Percentiles rank a stretch among this genome's conserved stretches.
Evolutionary conservation across 2,329 filamentous ascomycete species (phyloP).

Genomic region (Aspergillus fumigatus): DNA sequence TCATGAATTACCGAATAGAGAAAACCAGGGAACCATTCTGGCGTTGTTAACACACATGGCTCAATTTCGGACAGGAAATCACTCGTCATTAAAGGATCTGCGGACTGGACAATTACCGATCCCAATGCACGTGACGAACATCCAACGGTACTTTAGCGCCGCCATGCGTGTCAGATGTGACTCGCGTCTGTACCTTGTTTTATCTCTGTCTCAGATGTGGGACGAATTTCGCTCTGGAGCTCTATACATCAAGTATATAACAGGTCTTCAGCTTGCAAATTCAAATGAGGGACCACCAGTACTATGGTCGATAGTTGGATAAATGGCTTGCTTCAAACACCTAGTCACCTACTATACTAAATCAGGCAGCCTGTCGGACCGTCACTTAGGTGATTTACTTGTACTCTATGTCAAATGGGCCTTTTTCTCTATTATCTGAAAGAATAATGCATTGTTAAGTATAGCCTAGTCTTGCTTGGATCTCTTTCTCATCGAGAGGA

Average conservation of each 20-base stretch:
- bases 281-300: background rate
- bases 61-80: background rate
- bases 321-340: no score
- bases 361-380: background rate
- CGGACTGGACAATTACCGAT: background rate
- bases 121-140: background rate
- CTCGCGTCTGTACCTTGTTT: background rate
- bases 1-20: background rate
- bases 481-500: conserved; percentile 35
- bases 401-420: background rate
- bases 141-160: background rate
- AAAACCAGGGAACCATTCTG: conserved; percentile 5
- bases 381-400: background rate
- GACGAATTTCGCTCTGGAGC: background rate
- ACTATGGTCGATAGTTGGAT: no score
- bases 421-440: background rate
- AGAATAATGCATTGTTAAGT: conserved; percentile 8
- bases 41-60: background rate
- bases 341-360: no score
- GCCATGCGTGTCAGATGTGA: background rate
- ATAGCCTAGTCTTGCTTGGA: conserved; percentile 31
- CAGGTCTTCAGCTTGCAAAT: background rate
- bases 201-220: background rate
- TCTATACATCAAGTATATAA: background rate
- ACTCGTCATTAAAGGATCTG: background rate